phyloP scores from a whole-genome alignment of 1,139 yeast genomes.

The Candida sp. region DNA sequence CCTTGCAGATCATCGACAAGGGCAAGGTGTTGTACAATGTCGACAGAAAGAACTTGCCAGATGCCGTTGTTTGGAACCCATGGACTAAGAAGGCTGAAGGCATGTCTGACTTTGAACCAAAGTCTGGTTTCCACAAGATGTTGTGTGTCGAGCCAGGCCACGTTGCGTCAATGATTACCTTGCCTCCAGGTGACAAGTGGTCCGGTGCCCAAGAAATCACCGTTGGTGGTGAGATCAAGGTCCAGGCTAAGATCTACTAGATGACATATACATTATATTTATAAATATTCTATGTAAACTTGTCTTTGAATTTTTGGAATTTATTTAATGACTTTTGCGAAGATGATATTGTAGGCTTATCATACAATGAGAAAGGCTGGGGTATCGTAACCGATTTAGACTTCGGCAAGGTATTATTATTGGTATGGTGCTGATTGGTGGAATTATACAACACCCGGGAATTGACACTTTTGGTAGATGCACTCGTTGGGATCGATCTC shows the following conservation, averaged over 20 bases:
- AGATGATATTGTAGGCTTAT: constrained; percentile 51
- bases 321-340: constrained; percentile 42
- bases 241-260: constrained; percentile 45
- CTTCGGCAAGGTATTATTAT: constrained; percentile 6
- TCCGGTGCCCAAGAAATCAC: constrained; percentile 37
- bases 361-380: constrained; percentile 33
- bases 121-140: constrained; percentile 82
- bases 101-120: constrained; percentile 90
- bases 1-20: constrained; percentile 65
- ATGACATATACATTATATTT: neutral
- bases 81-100: constrained; percentile 83
- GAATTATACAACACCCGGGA: constrained; percentile 8
- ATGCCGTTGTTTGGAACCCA: constrained; percentile 98
- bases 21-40: constrained; percentile 75
- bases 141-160: constrained; percentile 95
- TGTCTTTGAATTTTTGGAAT: constrained; percentile 33
- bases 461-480: constrained; percentile 4
- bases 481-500: constrained; percentile 11
- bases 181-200: constrained; percentile 78
- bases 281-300: constrained; percentile 22
- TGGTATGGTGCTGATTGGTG: constrained; percentile 5
- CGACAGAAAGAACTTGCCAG: constrained; percentile 71
- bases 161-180: constrained; percentile 66
- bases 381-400: constrained; percentile 22
- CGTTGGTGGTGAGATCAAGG: constrained; percentile 48